Evolutionary conservation across 176 grass and related monocot genomes (phyloP).

Genomic region (Eragrostis curvula): DNA sequence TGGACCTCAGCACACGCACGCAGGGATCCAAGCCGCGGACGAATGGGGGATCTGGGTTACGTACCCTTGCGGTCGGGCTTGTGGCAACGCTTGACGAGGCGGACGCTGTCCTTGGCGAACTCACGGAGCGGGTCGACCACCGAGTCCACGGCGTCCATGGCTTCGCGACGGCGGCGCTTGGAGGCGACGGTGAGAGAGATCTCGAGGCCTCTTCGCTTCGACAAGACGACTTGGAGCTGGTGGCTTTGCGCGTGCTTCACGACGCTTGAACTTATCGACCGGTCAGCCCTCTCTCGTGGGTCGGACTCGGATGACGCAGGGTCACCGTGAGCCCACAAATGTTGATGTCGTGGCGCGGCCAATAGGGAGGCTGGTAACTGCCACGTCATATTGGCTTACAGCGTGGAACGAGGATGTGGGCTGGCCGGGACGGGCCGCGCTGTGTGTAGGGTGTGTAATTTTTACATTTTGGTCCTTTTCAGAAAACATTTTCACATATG

Average conservation of each 20-base stretch:
- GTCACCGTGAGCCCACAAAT: too few species aligned
- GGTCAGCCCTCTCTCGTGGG: neutral
- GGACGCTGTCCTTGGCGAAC: conserved; percentile 97
- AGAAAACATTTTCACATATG: too few species aligned
- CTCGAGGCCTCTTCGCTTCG: neutral
- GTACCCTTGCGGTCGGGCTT: conserved; percentile 96
- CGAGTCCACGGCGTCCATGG: conserved; percentile 96
- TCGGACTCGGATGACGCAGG: neutral
- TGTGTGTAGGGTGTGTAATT: too few species aligned
- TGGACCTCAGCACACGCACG: neutral
- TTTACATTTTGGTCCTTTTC: too few species aligned
- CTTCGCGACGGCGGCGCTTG: conserved; percentile 10
- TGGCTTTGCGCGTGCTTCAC: conserved; percentile 29
- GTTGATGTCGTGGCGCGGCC: too few species aligned
- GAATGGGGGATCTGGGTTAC: neutral
- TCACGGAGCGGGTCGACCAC: conserved; percentile 89
- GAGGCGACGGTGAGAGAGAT: neutral
- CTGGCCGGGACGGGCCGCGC: neutral
- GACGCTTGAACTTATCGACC: neutral
- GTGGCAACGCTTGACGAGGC: conserved; percentile 99
- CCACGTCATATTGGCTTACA: too few species aligned
- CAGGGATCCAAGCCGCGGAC: neutral
- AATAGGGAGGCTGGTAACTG: too few species aligned
- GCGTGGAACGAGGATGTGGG: too few species aligned
- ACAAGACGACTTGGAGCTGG: neutral